Conservation (phyloP, 257 asterid genomes). For the Primulina tabacum region DNA sequence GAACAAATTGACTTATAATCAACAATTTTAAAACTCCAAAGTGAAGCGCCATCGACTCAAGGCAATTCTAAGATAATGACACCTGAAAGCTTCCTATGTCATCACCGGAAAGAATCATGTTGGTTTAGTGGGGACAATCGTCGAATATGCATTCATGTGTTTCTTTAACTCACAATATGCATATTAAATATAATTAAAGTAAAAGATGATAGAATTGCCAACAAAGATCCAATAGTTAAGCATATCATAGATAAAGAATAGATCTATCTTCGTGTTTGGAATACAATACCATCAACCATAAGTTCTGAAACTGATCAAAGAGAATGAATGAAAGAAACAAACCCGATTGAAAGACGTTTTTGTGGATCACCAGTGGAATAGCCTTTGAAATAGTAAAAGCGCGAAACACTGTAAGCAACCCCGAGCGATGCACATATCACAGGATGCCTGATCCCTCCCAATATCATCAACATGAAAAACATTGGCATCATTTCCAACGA, state of each 20-base stretch:
- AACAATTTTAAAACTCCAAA: no score
- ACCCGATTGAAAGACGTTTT: conserved; percentile 65
- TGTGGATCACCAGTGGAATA: conserved; percentile 75
- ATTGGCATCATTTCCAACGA: conserved; percentile 80
- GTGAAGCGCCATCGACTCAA: no score
- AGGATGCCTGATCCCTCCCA: conserved; percentile 86
- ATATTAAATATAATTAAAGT: neutral
- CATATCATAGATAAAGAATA: neutral
- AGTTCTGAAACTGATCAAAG: neutral
- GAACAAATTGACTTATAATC: no score
- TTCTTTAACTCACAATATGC: no score
- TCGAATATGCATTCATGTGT: no score
- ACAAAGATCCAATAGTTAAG: neutral
- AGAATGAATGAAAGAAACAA: conserved; percentile 16
- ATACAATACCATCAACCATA: neutral
- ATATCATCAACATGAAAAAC: conserved; percentile 50
- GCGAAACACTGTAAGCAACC: conserved; percentile 38
- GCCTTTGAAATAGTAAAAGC: conserved; percentile 79
- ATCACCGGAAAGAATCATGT: no score
- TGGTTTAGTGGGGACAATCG: no score
- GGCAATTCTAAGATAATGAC: no score
- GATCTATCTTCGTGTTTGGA: neutral
- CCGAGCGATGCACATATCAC: conserved; percentile 57
- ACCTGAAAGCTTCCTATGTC: no score
- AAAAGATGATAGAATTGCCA: neutral